Evolutionary conservation across 345 rosid species (phyloP).

Genomic region (Eucalyptus microcorys): DNA sequence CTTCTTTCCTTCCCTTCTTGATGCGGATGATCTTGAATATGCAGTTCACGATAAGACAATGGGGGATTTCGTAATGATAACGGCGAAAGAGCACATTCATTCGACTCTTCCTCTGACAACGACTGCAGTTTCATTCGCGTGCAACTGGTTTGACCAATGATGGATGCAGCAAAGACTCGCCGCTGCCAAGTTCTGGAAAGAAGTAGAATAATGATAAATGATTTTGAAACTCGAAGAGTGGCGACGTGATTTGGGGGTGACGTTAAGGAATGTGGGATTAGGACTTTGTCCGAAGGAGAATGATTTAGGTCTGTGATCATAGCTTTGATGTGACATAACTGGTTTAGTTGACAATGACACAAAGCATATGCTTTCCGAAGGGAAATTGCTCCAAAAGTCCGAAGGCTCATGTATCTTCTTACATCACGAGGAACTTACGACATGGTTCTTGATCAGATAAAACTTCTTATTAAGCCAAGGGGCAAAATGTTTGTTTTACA

Average conservation of each 20-base stretch:
- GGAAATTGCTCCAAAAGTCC: neutral
- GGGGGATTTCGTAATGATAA: neutral
- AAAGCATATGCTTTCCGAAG: neutral
- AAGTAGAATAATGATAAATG: neutral
- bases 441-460: neutral
- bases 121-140: neutral
- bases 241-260: neutral
- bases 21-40: neutral
- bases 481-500: neutral
- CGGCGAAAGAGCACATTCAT: neutral
- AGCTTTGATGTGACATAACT: neutral
- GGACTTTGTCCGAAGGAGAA: neutral
- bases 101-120: neutral
- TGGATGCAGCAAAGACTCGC: neutral
- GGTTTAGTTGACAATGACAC: neutral
- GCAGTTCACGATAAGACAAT: neutral
- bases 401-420: neutral
- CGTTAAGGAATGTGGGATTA: neutral
- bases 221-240: neutral
- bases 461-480: neutral
- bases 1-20: neutral
- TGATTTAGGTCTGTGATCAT: neutral
- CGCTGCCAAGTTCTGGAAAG: neutral
- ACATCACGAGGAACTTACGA: neutral
- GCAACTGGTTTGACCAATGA: neutral